Conservation (phyloP, 2,329 filamentous ascomycete species). For the Colletotrichum lupini region DNA sequence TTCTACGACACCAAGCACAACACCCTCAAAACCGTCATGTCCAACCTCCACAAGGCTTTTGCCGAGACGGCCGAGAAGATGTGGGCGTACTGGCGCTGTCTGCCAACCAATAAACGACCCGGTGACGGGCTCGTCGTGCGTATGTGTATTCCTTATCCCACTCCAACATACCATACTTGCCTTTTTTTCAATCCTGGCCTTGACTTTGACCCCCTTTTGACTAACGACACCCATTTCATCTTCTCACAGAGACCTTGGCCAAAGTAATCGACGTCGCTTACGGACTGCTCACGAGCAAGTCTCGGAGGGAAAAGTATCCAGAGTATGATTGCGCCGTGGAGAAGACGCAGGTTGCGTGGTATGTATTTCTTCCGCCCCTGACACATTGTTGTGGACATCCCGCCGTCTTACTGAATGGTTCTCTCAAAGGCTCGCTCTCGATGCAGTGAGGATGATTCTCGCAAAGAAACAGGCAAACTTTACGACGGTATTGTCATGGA, state of each 20-base stretch:
- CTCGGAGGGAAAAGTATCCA: conserved; percentile 55
- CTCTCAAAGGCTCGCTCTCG: conserved; percentile 25
- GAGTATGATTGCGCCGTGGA: conserved; percentile 70
- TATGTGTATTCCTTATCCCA: conserved; percentile 49
- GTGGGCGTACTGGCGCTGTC: conserved; percentile 69
- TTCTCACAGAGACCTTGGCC: conserved; percentile 67
- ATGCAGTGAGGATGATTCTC: conserved; percentile 19
- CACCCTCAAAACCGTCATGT: conserved; percentile 71
- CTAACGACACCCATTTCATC: not conserved
- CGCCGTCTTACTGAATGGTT: not conserved
- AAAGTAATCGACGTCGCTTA: conserved; percentile 74
- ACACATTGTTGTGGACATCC: not conserved
- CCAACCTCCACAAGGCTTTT: conserved; percentile 82
- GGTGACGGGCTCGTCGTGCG: conserved; percentile 70
- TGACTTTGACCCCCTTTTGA: not conserved
- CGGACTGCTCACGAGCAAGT: conserved; percentile 69
- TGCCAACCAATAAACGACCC: conserved; percentile 69
- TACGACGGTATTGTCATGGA: conserved; percentile 23
- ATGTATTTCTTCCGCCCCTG: conserved; percentile 46
- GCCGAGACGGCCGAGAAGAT: conserved; percentile 81
- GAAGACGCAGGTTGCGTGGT: conserved; percentile 71
- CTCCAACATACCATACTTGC: too few relatives aligned
- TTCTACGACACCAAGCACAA: conserved; percentile 87
- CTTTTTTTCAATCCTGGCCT: too few relatives aligned
- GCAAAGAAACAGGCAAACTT: conserved; percentile 27